A percentile compares a stretch with the other conserved stretches of the same genome.
Evolutionary conservation across 345 rosid genomes (phyloP).

Genomic region (Ceriops zippeliana): DNA sequence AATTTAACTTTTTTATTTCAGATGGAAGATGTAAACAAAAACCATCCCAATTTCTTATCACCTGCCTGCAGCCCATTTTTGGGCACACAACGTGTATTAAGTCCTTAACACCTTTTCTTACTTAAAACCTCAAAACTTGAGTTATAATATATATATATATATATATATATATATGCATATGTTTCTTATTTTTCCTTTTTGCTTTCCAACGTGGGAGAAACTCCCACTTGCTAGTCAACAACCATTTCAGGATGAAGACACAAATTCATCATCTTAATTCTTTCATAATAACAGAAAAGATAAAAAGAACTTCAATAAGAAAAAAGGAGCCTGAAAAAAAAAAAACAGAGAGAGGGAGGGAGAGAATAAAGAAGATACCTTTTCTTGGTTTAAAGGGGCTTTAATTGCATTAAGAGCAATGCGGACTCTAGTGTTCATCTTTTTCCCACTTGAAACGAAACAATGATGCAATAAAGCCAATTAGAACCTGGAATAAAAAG

Average conservation of each 20-base stretch:
- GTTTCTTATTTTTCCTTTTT: no score
- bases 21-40: constrained; percentile 12
- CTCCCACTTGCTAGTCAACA: neutral
- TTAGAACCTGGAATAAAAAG: constrained; percentile 24
- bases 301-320: neutral
- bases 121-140: no score
- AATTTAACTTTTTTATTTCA: constrained; percentile 8
- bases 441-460: constrained; percentile 31
- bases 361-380: constrained; percentile 32
- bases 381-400: constrained; percentile 54
- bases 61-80: neutral
- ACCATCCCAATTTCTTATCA: constrained; percentile 10
- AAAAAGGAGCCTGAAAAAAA: constrained; percentile 7
- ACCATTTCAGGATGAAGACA: constrained; percentile 2
- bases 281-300: constrained; percentile 11
- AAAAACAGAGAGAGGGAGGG: neutral
- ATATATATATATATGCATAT: no score
- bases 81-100: no score
- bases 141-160: no score
- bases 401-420: constrained; percentile 61
- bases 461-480: constrained; percentile 19
- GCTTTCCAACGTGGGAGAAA: no score
- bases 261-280: constrained; percentile 3
- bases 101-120: no score
- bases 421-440: constrained; percentile 73